phyloP scores from a whole-genome alignment of 108 stramenopile genomes.

The Discostella pseudostelligera region DNA sequence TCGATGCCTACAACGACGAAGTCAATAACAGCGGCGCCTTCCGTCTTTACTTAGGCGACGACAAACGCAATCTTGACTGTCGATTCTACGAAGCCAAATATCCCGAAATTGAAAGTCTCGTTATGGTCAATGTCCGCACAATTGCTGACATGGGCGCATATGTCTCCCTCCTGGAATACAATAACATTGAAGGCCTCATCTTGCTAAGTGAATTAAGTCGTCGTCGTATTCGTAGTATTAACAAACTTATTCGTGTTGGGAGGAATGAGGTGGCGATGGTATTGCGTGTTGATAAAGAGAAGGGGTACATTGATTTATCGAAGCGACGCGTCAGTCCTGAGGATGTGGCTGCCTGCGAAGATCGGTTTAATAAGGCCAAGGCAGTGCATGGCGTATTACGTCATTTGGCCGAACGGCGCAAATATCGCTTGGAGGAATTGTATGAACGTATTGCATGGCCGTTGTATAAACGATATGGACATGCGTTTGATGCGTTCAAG shows the following conservation, averaged over 20 bases:
- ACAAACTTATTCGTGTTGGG: constrained; percentile 98
- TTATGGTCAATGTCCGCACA: constrained; percentile 96
- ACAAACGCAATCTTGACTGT: constrained; percentile 88
- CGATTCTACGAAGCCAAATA: constrained; percentile 97
- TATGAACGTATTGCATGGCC: constrained; percentile 98
- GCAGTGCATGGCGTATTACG: constrained; percentile 96
- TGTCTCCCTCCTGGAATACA: constrained; percentile 97
- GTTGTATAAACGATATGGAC: constrained; percentile 95
- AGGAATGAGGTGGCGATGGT: constrained; percentile 99
- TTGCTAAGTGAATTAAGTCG: constrained; percentile 93
- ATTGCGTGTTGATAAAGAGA: constrained; percentile 97
- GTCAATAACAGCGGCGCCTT: constrained; percentile 35
- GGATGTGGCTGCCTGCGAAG: constrained; percentile 97
- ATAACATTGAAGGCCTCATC: constrained; percentile 99
- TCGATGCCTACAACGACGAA: constrained; percentile 34
- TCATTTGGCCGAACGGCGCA: constrained; percentile 92
- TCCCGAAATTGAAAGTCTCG: constrained; percentile 94
- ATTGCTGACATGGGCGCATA: constrained; percentile 99
- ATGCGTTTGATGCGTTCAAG: constrained; percentile 98
- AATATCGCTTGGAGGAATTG: constrained; percentile 88
- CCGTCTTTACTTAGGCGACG: constrained; percentile 79
- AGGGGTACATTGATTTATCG: constrained; percentile 99
- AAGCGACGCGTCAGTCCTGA: constrained; percentile 98
- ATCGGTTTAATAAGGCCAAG: constrained; percentile 96
- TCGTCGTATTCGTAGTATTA: constrained; percentile 98